Conservation (phyloP, 1,139 yeast genomes). For the Pichia sorboxylosa region DNA sequence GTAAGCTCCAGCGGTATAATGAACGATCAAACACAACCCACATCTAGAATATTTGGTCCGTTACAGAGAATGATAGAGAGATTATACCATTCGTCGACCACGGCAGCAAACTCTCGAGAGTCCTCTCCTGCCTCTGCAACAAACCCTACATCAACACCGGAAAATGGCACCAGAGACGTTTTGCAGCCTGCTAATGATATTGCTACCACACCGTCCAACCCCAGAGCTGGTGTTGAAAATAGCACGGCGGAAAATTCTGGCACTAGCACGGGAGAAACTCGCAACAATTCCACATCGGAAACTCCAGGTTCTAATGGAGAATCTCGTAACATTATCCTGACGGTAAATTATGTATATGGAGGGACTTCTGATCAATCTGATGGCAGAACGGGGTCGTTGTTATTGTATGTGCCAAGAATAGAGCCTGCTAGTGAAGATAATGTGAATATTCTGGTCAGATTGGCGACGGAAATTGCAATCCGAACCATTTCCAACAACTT, state of each 20-base stretch:
- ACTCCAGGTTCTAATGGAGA: constrained; percentile 5
- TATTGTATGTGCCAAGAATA: constrained; percentile 54
- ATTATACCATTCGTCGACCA: background rate
- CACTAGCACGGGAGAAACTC: background rate
- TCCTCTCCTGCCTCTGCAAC: background rate
- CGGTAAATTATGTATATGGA: constrained; percentile 28
- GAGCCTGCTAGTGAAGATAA: constrained; percentile 42
- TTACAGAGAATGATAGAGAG: constrained; percentile 13
- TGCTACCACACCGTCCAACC: constrained; percentile 1
- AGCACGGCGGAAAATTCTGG: background rate
- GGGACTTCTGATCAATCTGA: constrained; percentile 12
- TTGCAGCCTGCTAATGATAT: background rate
- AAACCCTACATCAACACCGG: background rate
- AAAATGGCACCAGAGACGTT: background rate
- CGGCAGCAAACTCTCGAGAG: background rate
- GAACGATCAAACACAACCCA: constrained; percentile 14
- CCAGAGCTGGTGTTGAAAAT: background rate
- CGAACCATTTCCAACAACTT: constrained; percentile 41
- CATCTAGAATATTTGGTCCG: constrained; percentile 17
- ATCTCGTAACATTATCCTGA: constrained; percentile 26
- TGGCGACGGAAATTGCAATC: constrained; percentile 63
- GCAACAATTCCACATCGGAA: background rate
- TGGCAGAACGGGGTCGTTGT: constrained; percentile 33
- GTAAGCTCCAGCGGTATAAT: constrained; percentile 22
- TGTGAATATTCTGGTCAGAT: constrained; percentile 44